These are phyloP conservation scores for Eucalyptus coolabah DNA, from an alignment of 345 rosid species.

Conservation along the genomic window DNA sequence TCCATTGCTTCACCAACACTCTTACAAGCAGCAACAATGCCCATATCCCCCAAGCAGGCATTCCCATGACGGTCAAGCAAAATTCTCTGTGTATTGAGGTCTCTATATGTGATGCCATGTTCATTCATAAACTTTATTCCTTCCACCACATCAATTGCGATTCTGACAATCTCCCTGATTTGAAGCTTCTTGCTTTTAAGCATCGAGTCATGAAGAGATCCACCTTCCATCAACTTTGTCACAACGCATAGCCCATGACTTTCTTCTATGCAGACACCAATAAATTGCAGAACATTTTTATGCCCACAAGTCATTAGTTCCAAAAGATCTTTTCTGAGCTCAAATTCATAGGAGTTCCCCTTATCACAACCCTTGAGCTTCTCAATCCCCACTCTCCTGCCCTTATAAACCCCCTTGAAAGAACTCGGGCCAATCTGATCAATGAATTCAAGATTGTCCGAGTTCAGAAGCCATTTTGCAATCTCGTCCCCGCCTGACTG, in stretches of 20 bases:
- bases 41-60: slow-evolving; percentile 89
- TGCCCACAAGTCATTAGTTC: slow-evolving; percentile 95
- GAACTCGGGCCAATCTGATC: slow-evolving; percentile 64
- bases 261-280: slow-evolving; percentile 85
- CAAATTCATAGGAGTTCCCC: slow-evolving; percentile 81
- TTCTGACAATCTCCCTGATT: slow-evolving; percentile 57
- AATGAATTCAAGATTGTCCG: slow-evolving; percentile 63
- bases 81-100: slow-evolving; percentile 74
- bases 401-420: slow-evolving; percentile 67
- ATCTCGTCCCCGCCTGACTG: slow-evolving; percentile 58
- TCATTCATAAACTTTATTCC: slow-evolving; percentile 82
- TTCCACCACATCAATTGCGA: slow-evolving; percentile 71
- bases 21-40: slow-evolving; percentile 83
- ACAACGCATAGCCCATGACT: slow-evolving; percentile 82
- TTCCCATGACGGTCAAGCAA: slow-evolving; percentile 71
- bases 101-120: slow-evolving; percentile 70
- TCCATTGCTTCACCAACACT: slow-evolving; percentile 73
- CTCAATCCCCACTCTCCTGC: slow-evolving; percentile 72
- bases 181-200: slow-evolving; percentile 75
- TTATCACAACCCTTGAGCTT: slow-evolving; percentile 95
- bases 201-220: slow-evolving; percentile 68
- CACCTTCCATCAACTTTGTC: slow-evolving; percentile 91
- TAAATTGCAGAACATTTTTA: slow-evolving; percentile 67
- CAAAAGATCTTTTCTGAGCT: slow-evolving; percentile 68
- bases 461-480: slow-evolving; percentile 71